Evolutionary conservation across 2,329 filamentous ascomycete genomes (phyloP).

Genomic region (Alternaria rosae): DNA sequence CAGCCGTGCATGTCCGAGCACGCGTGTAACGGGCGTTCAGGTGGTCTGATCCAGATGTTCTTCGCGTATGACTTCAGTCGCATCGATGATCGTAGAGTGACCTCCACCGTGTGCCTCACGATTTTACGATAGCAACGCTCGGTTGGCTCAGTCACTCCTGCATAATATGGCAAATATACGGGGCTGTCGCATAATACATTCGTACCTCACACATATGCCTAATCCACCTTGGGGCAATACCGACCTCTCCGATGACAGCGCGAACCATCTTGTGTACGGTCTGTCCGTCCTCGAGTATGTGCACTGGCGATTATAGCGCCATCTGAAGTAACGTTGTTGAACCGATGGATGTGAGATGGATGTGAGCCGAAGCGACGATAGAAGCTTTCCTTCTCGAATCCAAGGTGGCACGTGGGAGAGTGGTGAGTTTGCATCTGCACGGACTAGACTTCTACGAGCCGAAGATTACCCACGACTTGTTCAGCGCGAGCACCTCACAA

Average conservation of each 20-base stretch:
- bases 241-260: not conserved
- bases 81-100: not conserved
- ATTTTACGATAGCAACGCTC: not conserved
- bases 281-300: not conserved
- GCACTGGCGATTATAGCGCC: not conserved
- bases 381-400: not conserved
- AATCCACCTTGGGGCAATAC: not conserved
- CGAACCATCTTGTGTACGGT: not conserved
- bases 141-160: not conserved
- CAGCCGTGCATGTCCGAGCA: slow-evolving; percentile 13
- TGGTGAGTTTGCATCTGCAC: not conserved
- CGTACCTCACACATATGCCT: not conserved
- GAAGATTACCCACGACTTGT: not conserved
- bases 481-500: not conserved
- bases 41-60: slow-evolving; percentile 12
- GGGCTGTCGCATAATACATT: not conserved
- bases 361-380: not conserved
- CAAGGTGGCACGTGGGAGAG: not conserved
- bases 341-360: not conserved
- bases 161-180: not conserved
- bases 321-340: not conserved
- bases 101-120: not conserved
- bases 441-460: not conserved
- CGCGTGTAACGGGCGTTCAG: not conserved
- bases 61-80: not conserved